Percentiles rank a stretch among this genome's conserved stretches.
Evolutionary conservation across 2,329 filamentous ascomycete genomes (phyloP).

Genomic region (Aspergillus clavatus): DNA sequence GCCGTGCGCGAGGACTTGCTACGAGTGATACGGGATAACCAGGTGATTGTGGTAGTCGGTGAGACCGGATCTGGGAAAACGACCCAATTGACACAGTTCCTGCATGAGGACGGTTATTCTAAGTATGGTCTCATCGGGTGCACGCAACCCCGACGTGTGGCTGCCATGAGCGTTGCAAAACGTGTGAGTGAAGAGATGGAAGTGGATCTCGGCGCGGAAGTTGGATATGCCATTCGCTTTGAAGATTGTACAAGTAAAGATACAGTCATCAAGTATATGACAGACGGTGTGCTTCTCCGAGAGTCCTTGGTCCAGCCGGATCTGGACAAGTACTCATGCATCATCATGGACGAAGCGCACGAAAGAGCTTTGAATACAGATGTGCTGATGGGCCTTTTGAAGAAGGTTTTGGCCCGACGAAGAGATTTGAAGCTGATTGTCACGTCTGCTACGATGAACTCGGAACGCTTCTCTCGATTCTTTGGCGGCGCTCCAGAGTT

Average conservation of each 20-base stretch:
- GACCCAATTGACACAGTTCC: constrained; percentile 92
- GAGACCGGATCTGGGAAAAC: constrained; percentile 98
- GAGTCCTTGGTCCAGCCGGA: constrained; percentile 91
- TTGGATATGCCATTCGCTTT: constrained; percentile 96
- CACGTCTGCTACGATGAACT: constrained; percentile 97
- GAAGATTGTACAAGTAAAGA: constrained; percentile 97
- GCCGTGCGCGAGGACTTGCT: constrained; percentile 91
- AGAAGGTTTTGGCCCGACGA: constrained; percentile 86
- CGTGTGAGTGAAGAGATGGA: constrained; percentile 99
- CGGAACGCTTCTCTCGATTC: constrained; percentile 91
- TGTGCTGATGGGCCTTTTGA: constrained; percentile 94
- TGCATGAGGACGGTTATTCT: constrained; percentile 92
- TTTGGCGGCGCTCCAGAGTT: constrained; percentile 96
- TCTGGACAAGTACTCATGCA: constrained; percentile 91
- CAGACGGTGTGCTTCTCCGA: constrained; percentile 87
- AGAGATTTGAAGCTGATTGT: constrained; percentile 94
- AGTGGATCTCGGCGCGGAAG: constrained; percentile 76
- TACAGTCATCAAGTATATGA: constrained; percentile 98
- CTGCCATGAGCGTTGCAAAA: constrained; percentile 98
- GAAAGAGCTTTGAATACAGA: constrained; percentile 95
- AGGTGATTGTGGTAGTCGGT: constrained; percentile 93
- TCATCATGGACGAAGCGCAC: constrained; percentile 99
- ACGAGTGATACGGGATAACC: constrained; percentile 89
- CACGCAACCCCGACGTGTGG: constrained; percentile 91
- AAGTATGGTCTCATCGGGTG: constrained; percentile 87